Base-by-base conservation (phyloP, 345 rosid species). In the Moricandia arvensis region DNA sequence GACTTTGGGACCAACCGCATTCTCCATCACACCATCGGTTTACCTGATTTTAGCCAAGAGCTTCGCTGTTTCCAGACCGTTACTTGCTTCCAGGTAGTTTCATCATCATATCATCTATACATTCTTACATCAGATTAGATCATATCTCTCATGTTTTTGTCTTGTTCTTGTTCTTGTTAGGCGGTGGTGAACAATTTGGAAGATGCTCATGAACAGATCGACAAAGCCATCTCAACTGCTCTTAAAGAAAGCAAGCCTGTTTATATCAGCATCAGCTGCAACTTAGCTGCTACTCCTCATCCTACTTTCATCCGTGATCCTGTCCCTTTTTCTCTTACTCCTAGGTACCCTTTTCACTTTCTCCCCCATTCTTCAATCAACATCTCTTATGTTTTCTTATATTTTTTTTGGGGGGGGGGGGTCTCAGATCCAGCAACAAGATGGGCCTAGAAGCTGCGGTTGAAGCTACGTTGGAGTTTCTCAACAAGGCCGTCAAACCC, bases 231-330 rank as follows among this genome's bases (percentile, higher is more conserved):
- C 26, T 65, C 87, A 10, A 77, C 87, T 17, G 82, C 86, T 34
- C 49, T 86, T 68, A 83, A 74, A 59, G 88, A 89, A 47, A 89
- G 93, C 83, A 89, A 87, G 75, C 93, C 89, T 61, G 93, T 84
- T 16, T 87, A 89, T 24, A 84, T 87, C 51, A 87, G 87, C 82
- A 78, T 89, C 15, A 79, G 87, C 75, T 89, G 93, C 13, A 87
- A 87, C 70, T 70, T 87, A 37, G 66, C 85, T 4, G 83, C 82
- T 0, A 80, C 74, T 33, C 83, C 93, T 60, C 89, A 84, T 59
- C 86, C 85, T 16, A 82, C 89, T 1, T 89, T 87, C 49, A 62
- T 37, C 51, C 76, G 35, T 17, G 80, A 83, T 17, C 88, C 93
- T 0, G 75, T 87, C 13, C 90, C 87, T 0, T 81, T 89, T 13